A percentile compares a stretch with the other conserved stretches of the same genome.
phyloP scores from a whole-genome alignment of 2,329 filamentous ascomycete species.

The Neurospora sp. region DNA sequence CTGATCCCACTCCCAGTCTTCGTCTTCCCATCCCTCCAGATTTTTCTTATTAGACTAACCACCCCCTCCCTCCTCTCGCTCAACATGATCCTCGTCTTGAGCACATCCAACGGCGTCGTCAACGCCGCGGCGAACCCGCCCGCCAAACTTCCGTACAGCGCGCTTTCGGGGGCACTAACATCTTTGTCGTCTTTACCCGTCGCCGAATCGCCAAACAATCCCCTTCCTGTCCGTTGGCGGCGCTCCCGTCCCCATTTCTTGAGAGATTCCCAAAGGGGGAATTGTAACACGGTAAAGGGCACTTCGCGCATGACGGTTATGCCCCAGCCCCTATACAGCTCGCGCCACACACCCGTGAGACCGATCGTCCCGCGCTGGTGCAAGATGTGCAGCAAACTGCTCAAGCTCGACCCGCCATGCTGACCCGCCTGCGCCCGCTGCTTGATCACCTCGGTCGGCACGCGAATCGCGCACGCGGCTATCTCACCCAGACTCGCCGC shows the following conservation, averaged over 20 bases:
- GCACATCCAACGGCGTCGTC: conserved; percentile 88
- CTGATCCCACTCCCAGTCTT: conserved; percentile 40
- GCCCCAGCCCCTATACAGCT: conserved; percentile 84
- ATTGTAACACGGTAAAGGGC: conserved; percentile 94
- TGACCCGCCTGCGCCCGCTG: conserved; percentile 87
- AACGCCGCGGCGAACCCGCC: conserved; percentile 78
- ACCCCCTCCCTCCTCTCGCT: conserved; percentile 56
- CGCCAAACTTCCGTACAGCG: conserved; percentile 70
- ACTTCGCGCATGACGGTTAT: conserved; percentile 95
- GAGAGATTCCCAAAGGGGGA: conserved; percentile 91
- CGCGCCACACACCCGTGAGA: conserved; percentile 56
- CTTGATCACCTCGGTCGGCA: conserved; percentile 95
- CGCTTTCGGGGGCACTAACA: conserved; percentile 68
- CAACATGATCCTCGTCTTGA: conserved; percentile 96
- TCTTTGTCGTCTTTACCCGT: conserved; percentile 22
- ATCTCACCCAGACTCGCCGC: conserved; percentile 83
- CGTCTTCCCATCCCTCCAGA: conserved; percentile 39
- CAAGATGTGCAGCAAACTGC: conserved; percentile 62
- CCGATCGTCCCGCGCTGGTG: conserved; percentile 34
- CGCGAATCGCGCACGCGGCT: conserved; percentile 81
- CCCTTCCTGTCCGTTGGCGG: conserved; percentile 15
- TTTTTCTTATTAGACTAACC: conserved; percentile 48
- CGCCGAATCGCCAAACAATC: conserved; percentile 15
- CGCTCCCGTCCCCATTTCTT: conserved; percentile 57
- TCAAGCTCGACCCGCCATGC: conserved; percentile 52